A percentile compares a stretch with the other conserved stretches of the same genome.
These are phyloP conservation scores for Aureobasidium sp. DNA, from an alignment of 2,329 filamentous ascomycete genomes.

Conservation along the genomic window DNA sequence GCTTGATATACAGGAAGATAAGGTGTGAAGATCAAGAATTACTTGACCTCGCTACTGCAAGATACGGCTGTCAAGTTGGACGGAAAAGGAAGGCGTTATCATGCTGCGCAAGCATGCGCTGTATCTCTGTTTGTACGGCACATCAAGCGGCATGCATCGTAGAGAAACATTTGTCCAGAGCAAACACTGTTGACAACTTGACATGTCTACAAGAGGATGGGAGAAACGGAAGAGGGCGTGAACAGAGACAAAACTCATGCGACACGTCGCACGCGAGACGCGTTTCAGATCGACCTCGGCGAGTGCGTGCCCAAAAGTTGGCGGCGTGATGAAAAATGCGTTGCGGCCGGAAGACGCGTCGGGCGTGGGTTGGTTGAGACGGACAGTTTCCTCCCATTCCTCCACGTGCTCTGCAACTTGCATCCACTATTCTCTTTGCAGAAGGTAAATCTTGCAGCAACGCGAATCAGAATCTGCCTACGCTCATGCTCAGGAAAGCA, in stretches of 20 bases:
- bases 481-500: background rate
- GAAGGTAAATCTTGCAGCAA: background rate
- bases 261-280: background rate
- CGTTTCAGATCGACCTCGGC: background rate
- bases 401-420: background rate
- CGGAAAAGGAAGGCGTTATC: conserved; percentile 2
- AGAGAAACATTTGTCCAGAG: too few relatives aligned
- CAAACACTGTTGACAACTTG: too few relatives aligned
- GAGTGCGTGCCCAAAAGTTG: background rate
- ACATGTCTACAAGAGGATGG: too few relatives aligned
- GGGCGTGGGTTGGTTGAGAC: background rate
- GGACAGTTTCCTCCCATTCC: background rate
- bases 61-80: background rate
- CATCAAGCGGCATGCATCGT: background rate
- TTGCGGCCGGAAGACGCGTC: background rate
- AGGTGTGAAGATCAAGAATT: background rate
- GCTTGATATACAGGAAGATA: background rate
- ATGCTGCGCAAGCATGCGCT: background rate
- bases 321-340: background rate
- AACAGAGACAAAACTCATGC: background rate
- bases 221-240: background rate
- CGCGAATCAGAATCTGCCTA: background rate
- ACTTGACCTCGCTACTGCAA: background rate
- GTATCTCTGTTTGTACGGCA: background rate
- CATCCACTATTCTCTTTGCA: conserved; percentile 5